Percentiles rank a stretch among this genome's conserved stretches.
phyloP scores from a whole-genome alignment of 257 asterid genomes.

The Knoxia roxburghii region DNA sequence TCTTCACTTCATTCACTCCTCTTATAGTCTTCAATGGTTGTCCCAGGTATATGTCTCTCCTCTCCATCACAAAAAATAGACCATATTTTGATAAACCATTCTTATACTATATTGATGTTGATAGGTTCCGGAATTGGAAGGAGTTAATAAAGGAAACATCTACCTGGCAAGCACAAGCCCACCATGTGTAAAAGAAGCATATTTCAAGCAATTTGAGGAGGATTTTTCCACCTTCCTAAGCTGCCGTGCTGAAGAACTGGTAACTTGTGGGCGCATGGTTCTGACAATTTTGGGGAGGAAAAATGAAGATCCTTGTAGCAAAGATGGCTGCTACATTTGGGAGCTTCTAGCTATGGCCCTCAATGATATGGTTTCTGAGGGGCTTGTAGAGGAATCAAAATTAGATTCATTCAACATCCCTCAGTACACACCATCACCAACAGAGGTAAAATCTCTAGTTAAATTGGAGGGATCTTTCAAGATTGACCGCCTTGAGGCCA shows the following conservation, averaged over 20 bases:
- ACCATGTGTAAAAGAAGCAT: slow-evolving; percentile 39
- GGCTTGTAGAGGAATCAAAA: slow-evolving; percentile 41
- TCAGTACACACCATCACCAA: slow-evolving; percentile 49
- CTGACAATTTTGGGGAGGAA: slow-evolving; percentile 57
- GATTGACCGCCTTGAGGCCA: slow-evolving; percentile 32
- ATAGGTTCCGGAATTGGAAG: slow-evolving; percentile 17
- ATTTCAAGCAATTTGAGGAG: slow-evolving; percentile 39
- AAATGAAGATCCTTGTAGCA: slow-evolving; percentile 38
- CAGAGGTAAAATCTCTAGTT: slow-evolving; percentile 35
- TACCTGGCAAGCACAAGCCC: slow-evolving; percentile 46
- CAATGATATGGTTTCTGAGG: slow-evolving; percentile 46
- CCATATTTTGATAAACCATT: no score
- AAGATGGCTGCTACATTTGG: slow-evolving; percentile 58
- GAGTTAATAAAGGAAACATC: slow-evolving; percentile 36
- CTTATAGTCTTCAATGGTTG: slow-evolving; percentile 67
- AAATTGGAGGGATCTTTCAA: slow-evolving; percentile 50
- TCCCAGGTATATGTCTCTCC: slow-evolving; percentile 16
- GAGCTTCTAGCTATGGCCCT: slow-evolving; percentile 50
- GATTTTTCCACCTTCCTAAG: slow-evolving; percentile 49
- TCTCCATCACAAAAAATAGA: no score
- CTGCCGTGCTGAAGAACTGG: slow-evolving; percentile 53
- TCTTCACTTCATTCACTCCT: slow-evolving; percentile 63
- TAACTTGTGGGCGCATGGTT: slow-evolving; percentile 59
- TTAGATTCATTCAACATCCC: slow-evolving; percentile 56
- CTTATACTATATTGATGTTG: no score